Evolutionary conservation across 169 alveolate species (phyloP), one percentile per base, ranked within the genome.

Genomic region (Cryptosporidium andersoni): DNA sequence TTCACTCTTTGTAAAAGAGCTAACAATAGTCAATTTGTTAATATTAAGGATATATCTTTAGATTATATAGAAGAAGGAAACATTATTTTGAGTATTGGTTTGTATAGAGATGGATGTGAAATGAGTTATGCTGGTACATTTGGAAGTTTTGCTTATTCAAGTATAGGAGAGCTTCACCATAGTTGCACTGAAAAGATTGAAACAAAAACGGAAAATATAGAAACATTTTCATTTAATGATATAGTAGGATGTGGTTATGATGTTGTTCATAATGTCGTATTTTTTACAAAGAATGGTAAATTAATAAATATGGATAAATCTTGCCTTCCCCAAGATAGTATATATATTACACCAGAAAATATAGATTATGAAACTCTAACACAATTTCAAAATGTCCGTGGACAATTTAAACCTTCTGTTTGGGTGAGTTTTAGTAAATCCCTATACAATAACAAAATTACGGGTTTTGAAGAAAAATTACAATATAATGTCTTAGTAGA

Each of bases 281-380:
- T 64, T 80, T 64, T 89, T 51, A 82, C 90, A 39, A 89, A 82
- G 66, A 89, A 89, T 65, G 92, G 92, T 63, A 42, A 4, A 12
- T 40, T 67, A 3, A 36, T 81, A 48, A 36, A 37, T 5, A n/a
- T 6, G n/a, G 12, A 64, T 6, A 4, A 1, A n/a, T 45, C 6
- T n/a, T 3, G 14, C 1, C 64, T 37, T 9, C n/a, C 43, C 16
- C 25, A 25, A 25, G 25, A 25, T 25, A 8, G 7, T 1, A 49
- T 9, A 12, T 6, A 45, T 14, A 12, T 16, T 25, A 47, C 36
- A 39, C 42, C 1, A 4, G 9, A 42, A 36, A 2, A 51, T n/a
- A 40, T 16, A 3, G 47, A 25, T 36, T 25, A 36, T 5, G 43
- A 42, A 14, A 36, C 89, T 2, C 2, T 12, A 25, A 25, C 25